Base-by-base conservation (phyloP, 2,329 filamentous ascomycete species). In the Penicillium thymicola region DNA sequence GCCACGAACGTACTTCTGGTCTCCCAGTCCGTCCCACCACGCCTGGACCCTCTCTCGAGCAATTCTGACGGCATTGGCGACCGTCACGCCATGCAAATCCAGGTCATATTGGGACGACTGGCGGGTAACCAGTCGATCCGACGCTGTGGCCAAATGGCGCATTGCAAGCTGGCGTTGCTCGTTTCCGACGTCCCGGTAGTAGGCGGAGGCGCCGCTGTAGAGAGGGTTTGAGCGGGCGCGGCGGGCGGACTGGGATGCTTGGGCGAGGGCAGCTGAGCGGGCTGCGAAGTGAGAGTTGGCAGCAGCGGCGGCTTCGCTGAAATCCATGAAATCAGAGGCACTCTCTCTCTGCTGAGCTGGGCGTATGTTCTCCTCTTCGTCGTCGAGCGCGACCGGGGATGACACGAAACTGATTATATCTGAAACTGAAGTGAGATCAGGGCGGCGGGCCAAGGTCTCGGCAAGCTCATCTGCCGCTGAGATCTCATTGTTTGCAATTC, bases 71-170 rank as follows among this genome's bases (percentile, higher is more conserved):
- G 89, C 93, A 70, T 96, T 89, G 47, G 85, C 79, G 1, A 97
- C 92, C 43, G 82, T 86, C 5, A 96, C 85, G 6, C 91, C 90
- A 71, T 97, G 93, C 27, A 97, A 78, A 72, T 97, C 93, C 8
- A 95, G 78, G 21, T 81, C 77, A 1, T 74, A 78, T 1, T 71
- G 58, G 0, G 80, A 81, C 49, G 89, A 92, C 68, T 92, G 88
- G 10, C 76, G 70, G 11, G 86, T 80, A 1, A 93, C 92, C 4
- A 88, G 79, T 0, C 82, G 74, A 65, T 94, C 88, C 1, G 91
- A 90, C 1, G 86, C 86, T 0, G 79, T 79, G n/a, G 85, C 85
- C 18, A 79, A 79, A n/a, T 85, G 82, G 18, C 77, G 76, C 59
- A 83, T 82, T 2, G 86, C 82, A 42, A 78, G 78, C 13, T 79